Base-by-base conservation (phyloP, 31 red algal genomes). In the Odonthalia washingtoniensis region DNA sequence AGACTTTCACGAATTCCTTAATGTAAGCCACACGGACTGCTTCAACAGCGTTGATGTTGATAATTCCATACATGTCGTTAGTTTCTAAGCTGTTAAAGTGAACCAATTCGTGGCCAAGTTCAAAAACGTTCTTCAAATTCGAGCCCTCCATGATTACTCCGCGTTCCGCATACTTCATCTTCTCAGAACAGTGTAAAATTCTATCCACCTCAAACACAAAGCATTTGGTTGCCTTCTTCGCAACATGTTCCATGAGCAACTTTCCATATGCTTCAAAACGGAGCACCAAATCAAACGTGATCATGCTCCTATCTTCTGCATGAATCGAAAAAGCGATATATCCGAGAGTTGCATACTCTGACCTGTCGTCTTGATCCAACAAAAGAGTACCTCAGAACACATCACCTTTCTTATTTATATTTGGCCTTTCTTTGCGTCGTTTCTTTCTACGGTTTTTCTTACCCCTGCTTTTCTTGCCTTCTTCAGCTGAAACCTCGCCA, bases 21-120 rank as follows among this genome's bases (percentile, higher is more conserved):
- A 95, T 86, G 46, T 96, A 49, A 21, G 85, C 85, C n/a, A 78
- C 86, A 34, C 94, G 90, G 34, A 93, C 46, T 66, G 94, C 94
- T 83, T 99, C 97, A 1, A 99, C 94, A 27, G 94, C 97, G 70
- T 99, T 96, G 41, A 74, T 65, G 27, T 77, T 36, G 28, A 96
- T 46, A 62, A 96, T 95, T 37, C 84, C 94, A 63, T 86, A 85
- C 78, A 99, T 92, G 80, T 99, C 91, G 66, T 99, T 99, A 33
- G 97, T 94, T 65, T 86, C 35, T 21, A 99, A 65, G 27, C 82
- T 43, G 24, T 88, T n/a, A 46, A 94, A 72, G 49, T 99, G 94
- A 16, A 96, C 73, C 18, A 91, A 65, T 26, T 68, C 81, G 21
- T 91, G 63, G 28, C 82, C 91, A 12, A 57, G 41, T 28, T 83